These are phyloP conservation scores for Clarireedia sp. DNA, from an alignment of 2,329 filamentous ascomycete species.

Conservation along the genomic window DNA sequence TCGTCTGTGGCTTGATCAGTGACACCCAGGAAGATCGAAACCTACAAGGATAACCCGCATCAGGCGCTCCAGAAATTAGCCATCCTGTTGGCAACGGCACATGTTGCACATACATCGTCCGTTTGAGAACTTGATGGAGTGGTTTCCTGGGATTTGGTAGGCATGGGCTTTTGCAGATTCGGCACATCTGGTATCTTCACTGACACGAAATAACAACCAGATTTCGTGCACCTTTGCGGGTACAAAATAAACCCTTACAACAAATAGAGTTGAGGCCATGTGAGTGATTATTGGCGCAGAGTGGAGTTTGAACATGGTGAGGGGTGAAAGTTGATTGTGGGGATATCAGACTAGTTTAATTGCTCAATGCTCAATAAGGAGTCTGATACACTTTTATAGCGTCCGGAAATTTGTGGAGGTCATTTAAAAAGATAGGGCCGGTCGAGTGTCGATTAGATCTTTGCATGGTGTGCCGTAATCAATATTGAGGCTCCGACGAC, in stretches of 20 bases:
- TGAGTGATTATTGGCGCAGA: background rate
- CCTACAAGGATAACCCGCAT: background rate
- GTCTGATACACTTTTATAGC: background rate
- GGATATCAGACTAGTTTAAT: background rate
- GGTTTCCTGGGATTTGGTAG: background rate
- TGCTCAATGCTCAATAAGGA: background rate
- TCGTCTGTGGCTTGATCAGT: background rate
- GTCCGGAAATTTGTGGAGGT: background rate
- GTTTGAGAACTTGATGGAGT: background rate
- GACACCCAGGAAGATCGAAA: background rate
- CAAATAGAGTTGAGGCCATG: background rate
- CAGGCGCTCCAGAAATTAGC: background rate
- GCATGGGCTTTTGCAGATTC: background rate
- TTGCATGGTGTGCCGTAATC: background rate
- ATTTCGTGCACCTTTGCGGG: no score
- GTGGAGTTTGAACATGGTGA: background rate
- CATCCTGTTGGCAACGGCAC: background rate
- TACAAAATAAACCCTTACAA: background rate
- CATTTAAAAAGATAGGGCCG: slow-evolving; percentile 2
- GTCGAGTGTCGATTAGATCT: background rate
- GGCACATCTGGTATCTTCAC: background rate
- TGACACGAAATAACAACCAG: background rate
- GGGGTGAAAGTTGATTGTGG: background rate
- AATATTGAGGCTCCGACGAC: background rate
- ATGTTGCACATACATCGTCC: background rate